Evolutionary conservation across 306 rosid species (phyloP).

Genomic region (Trifolium pratense): DNA sequence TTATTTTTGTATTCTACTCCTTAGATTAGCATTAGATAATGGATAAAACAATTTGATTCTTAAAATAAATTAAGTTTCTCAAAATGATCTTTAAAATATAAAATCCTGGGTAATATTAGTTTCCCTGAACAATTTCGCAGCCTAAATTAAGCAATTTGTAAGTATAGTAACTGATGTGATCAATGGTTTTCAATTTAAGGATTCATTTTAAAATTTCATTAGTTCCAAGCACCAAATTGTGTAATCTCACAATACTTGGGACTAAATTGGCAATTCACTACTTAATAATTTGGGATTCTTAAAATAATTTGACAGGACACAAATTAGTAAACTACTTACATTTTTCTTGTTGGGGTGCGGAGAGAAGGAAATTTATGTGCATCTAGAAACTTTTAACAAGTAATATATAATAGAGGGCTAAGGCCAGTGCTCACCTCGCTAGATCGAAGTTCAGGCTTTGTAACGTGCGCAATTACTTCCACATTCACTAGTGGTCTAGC

Average conservation of each 20-base stretch:
- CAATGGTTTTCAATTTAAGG: background rate
- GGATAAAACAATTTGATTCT: background rate
- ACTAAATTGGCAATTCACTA: background rate
- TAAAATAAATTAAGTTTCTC: background rate
- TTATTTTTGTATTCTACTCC: background rate
- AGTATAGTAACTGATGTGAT: too few relatives aligned
- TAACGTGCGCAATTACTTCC: slow-evolving; percentile 87
- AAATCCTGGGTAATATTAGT: background rate
- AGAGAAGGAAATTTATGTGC: background rate
- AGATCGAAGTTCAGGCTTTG: slow-evolving; percentile 78
- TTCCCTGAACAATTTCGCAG: background rate
- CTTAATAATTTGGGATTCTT: background rate
- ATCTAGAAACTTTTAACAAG: background rate
- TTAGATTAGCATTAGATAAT: background rate
- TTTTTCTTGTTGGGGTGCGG: background rate
- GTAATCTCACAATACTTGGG: background rate
- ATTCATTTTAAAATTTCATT: background rate
- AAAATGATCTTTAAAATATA: background rate
- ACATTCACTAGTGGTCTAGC: slow-evolving; percentile 69
- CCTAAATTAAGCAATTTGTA: background rate
- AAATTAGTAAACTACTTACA: background rate
- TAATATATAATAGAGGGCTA: background rate
- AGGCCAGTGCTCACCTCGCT: slow-evolving; percentile 66
- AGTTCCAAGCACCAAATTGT: background rate
- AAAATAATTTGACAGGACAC: slow-evolving; percentile 5